phyloP scores from a whole-genome alignment of 441 rosid species.

The Gossypium gossypioides region DNA sequence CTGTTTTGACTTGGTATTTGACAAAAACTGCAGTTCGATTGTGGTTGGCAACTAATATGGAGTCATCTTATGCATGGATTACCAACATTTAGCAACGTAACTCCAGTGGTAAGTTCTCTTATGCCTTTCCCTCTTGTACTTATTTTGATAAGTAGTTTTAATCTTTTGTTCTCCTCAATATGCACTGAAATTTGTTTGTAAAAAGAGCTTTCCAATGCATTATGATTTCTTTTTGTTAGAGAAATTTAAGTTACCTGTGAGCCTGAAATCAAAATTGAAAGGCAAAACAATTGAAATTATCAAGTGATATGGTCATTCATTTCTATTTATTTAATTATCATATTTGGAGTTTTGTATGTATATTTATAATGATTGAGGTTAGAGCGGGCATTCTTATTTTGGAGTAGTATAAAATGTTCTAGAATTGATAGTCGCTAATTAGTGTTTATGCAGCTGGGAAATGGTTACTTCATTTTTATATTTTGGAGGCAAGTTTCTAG shows the following conservation, averaged over 20 bases:
- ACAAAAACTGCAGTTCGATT: conserved; percentile 44
- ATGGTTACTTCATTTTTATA: neutral
- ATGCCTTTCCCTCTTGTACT: neutral
- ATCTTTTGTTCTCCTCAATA: neutral
- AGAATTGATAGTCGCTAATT: neutral
- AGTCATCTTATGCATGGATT: conserved; percentile 63
- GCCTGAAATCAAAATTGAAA: neutral
- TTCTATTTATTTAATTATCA: neutral
- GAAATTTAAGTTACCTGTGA: neutral
- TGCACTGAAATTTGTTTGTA: neutral
- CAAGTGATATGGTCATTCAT: neutral
- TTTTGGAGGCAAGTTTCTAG: neutral
- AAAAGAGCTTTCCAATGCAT: neutral
- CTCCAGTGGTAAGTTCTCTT: conserved; percentile 56
- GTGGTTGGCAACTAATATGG: conserved; percentile 82
- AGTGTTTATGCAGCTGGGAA: neutral
- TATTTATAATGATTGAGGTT: neutral
- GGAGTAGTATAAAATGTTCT: neutral
- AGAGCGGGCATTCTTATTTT: neutral
- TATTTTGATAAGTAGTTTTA: neutral
- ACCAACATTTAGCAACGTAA: conserved; percentile 66
- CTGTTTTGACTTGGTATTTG: conserved; percentile 15
- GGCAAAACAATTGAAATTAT: neutral
- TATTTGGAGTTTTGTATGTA: neutral
- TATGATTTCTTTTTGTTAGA: neutral